phyloP scores from a whole-genome alignment of 345 rosid genomes.

The Salix arbutifolia region DNA sequence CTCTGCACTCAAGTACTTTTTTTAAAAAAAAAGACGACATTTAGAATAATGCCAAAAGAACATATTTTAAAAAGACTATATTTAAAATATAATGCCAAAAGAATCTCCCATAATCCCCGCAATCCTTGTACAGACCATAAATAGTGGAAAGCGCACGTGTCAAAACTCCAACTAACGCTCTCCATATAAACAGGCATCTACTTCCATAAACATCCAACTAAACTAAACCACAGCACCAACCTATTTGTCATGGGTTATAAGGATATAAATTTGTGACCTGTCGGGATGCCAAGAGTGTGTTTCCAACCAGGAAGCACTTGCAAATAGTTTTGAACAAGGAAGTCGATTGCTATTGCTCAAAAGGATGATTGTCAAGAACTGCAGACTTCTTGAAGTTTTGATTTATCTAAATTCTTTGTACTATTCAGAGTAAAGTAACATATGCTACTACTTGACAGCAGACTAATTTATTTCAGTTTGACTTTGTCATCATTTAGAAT shows the following conservation, averaged over 20 bases:
- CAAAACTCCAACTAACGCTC: neutral
- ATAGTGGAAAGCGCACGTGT: neutral
- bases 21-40: neutral
- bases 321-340: neutral
- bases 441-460: neutral
- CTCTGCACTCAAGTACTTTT: neutral
- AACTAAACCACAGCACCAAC: neutral
- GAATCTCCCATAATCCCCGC: too few species aligned
- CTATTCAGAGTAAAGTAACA: neutral
- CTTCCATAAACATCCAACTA: neutral
- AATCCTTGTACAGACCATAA: neutral
- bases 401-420: neutral
- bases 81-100: neutral
- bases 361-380: neutral
- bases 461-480: neutral
- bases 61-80: neutral
- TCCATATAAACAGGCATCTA: neutral
- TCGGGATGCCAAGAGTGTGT: neutral
- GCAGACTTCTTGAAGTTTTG: neutral
- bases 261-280: neutral
- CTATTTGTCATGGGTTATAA: neutral
- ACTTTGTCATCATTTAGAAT: neutral
- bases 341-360: neutral
- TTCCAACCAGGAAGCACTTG: neutral
- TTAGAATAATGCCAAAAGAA: neutral